Evolutionary conservation across 805 yeast species (phyloP).

Genomic region (Dipodascopsis uninucleata): DNA sequence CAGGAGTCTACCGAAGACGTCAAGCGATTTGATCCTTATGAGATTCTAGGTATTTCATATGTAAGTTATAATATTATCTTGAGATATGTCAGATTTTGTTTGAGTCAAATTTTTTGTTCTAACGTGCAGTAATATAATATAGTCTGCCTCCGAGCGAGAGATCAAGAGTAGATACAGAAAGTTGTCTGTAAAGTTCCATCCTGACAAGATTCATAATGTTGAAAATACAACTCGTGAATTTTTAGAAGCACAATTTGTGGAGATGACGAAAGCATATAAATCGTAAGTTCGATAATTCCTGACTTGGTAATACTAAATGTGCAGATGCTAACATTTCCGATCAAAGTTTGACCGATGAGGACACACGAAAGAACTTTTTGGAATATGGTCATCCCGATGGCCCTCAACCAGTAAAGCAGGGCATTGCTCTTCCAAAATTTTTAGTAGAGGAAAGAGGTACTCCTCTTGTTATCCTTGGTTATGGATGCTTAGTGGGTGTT

Average conservation of each 20-base stretch:
- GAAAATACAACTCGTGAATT: slow-evolving; percentile 54
- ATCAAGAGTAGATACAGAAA: slow-evolving; percentile 81
- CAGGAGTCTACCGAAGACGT: slow-evolving; percentile 35
- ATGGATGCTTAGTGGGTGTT: slow-evolving; percentile 69
- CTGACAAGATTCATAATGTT: slow-evolving; percentile 74
- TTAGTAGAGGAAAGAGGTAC: slow-evolving; percentile 80
- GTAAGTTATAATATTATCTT: slow-evolving; percentile 10
- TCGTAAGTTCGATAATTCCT: slow-evolving; percentile 40
- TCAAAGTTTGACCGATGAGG: slow-evolving; percentile 70
- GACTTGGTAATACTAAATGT: background rate
- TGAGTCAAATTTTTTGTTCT: too few species aligned
- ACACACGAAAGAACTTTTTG: slow-evolving; percentile 71
- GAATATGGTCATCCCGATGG: slow-evolving; percentile 98
- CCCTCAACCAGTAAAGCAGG: slow-evolving; percentile 83
- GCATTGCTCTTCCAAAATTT: slow-evolving; percentile 91
- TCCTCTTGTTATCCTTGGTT: slow-evolving; percentile 58
- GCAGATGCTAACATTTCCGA: background rate
- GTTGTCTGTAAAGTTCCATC: slow-evolving; percentile 83
- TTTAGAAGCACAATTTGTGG: slow-evolving; percentile 73
- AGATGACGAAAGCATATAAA: slow-evolving; percentile 86
- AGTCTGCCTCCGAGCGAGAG: slow-evolving; percentile 65
- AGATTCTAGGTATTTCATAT: slow-evolving; percentile 67
- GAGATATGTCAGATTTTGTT: background rate
- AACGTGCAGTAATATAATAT: background rate
- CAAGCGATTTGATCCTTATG: slow-evolving; percentile 80